phyloP scores from a whole-genome alignment of 148 eudicot genomes.

The Diospyros lotus region DNA sequence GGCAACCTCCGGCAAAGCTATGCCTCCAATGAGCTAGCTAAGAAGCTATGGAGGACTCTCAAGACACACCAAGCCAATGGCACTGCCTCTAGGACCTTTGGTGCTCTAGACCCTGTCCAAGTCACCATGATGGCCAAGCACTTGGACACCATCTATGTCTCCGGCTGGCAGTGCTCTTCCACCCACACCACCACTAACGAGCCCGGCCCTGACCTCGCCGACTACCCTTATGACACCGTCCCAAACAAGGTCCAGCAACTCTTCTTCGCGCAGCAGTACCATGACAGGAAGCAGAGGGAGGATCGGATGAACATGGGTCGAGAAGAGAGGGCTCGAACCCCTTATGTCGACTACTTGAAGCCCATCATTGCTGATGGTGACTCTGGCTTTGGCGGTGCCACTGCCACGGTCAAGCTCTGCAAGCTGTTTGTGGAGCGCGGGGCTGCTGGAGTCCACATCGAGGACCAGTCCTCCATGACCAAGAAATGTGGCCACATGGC shows the following conservation, averaged over 20 bases:
- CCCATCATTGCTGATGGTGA: constrained; percentile 85
- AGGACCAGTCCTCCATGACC: constrained; percentile 77
- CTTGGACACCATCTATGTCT: constrained; percentile 74
- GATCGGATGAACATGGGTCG: constrained; percentile 66
- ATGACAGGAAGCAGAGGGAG: constrained; percentile 73
- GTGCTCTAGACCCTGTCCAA: constrained; percentile 81
- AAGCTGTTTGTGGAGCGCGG: constrained; percentile 83
- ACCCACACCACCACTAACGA: constrained; percentile 74
- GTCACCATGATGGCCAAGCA: constrained; percentile 84
- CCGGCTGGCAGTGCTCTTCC: constrained; percentile 86
- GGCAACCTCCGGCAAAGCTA: constrained; percentile 56
- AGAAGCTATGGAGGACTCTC: constrained; percentile 72
- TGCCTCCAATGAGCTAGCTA: constrained; percentile 57
- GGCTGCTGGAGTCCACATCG: constrained; percentile 78
- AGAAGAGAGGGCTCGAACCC: constrained; percentile 60
- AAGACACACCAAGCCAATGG: constrained; percentile 64
- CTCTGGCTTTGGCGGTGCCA: constrained; percentile 82
- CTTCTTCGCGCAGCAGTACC: constrained; percentile 64
- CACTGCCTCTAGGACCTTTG: constrained; percentile 68
- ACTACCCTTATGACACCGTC: constrained; percentile 80
- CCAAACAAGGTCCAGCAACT: constrained; percentile 73
- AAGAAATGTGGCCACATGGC: constrained; percentile 90
- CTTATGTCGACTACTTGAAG: constrained; percentile 60
- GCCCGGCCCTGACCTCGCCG: constrained; percentile 82
- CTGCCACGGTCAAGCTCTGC: constrained; percentile 79